These are phyloP conservation scores for Dendrobium huoshanense DNA, from an alignment of 106 monocot genomes.

Conservation along the genomic window DNA sequence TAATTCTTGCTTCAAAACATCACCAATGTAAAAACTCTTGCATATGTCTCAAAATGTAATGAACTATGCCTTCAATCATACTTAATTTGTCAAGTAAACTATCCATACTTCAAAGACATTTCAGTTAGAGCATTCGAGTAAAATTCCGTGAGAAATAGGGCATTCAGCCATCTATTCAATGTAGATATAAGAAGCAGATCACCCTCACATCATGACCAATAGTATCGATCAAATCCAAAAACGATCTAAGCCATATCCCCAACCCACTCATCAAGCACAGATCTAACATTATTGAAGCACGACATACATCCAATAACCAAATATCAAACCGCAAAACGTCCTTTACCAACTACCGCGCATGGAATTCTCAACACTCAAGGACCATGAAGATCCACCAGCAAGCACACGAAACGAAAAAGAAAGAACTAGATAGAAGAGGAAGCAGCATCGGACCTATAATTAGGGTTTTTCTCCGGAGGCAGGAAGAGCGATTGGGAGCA, in stretches of 20 bases:
- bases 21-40: neutral
- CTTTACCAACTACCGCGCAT: neutral
- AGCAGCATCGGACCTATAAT: conserved; percentile 5
- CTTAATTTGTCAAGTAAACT: no score
- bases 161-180: neutral
- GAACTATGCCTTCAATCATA: neutral
- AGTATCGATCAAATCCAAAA: neutral
- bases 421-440: neutral
- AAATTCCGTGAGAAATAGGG: neutral
- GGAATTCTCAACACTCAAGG: neutral
- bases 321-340: neutral
- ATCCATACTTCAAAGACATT: no score
- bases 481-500: conserved; percentile 37
- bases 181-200: neutral
- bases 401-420: neutral
- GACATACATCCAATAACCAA: neutral
- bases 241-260: neutral
- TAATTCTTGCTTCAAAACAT: no score
- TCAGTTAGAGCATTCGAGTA: neutral
- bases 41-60: neutral
- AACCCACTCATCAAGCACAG: neutral
- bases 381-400: neutral
- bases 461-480: conserved; percentile 18
- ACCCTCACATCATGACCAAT: neutral
- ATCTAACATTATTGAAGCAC: neutral